phyloP scores from a whole-genome alignment of 1,284 basidiomycete species.

The Irpex sp. region DNA sequence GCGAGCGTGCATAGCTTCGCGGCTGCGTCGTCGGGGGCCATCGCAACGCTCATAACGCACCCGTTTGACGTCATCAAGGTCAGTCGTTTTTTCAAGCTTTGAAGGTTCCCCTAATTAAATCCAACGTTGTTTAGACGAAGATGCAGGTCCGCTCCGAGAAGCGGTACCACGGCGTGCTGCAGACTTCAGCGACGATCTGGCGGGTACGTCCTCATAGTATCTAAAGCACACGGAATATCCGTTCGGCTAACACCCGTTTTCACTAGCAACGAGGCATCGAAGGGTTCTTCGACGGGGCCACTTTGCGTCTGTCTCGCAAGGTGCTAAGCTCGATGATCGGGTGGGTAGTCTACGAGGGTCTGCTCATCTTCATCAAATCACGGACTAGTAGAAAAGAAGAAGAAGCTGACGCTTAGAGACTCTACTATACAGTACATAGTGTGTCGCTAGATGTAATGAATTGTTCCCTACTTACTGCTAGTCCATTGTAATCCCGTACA shows the following conservation, averaged over 20 bases:
- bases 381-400: background rate
- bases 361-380: conserved; percentile 55
- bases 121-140: conserved; percentile 63
- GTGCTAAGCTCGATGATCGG: conserved; percentile 87
- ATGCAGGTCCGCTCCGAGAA: conserved; percentile 79
- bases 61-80: conserved; percentile 92
- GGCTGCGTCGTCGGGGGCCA: conserved; percentile 71
- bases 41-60: conserved; percentile 80
- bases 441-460: too few relatives aligned
- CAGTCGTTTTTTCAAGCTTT: conserved; percentile 7
- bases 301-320: conserved; percentile 80
- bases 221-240: background rate
- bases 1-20: conserved; percentile 51
- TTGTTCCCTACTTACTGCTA: too few relatives aligned
- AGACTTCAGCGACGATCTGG: conserved; percentile 64
- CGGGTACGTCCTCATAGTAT: conserved; percentile 37
- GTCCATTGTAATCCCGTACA: too few relatives aligned
- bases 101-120: too few relatives aligned
- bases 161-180: conserved; percentile 63
- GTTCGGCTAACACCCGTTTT: conserved; percentile 7
- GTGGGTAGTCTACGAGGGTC: conserved; percentile 89
- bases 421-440: background rate
- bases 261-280: conserved; percentile 64
- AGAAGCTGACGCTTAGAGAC: background rate
- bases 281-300: conserved; percentile 85